Conservation (phyloP, 768 basidiomycete species). For the Boletus edulis region DNA sequence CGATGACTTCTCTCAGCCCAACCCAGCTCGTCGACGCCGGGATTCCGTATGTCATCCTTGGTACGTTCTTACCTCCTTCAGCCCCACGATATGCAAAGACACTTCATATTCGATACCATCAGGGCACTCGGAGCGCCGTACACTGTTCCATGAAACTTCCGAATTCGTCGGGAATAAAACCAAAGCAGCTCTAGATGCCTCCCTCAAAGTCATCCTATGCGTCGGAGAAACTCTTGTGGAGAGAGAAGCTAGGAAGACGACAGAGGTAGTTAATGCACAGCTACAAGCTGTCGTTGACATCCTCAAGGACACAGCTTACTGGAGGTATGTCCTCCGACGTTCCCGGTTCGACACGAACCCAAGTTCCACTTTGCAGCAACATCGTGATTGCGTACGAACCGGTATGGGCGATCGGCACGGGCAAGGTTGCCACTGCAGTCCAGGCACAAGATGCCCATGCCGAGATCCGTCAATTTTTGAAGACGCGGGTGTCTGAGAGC, state of each 20-base stretch:
- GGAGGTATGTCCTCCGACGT: conserved; percentile 57
- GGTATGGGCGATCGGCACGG: conserved; percentile 99
- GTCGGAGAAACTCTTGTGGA: conserved; percentile 91
- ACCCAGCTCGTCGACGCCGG: conserved; percentile 82
- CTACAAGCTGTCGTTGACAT: conserved; percentile 70
- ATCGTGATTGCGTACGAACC: conserved; percentile 97
- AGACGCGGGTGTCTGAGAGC: conserved; percentile 55
- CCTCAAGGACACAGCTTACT: conserved; percentile 57
- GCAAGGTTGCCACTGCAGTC: conserved; percentile 87
- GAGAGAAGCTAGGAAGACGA: conserved; percentile 78
- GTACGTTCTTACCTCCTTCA: conserved; percentile 34
- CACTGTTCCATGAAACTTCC: conserved; percentile 87
- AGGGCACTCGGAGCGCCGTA: conserved; percentile 97
- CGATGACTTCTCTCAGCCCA: conserved; percentile 46
- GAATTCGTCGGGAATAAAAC: conserved; percentile 84
- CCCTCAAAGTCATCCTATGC: conserved; percentile 89
- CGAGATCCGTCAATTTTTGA: conserved; percentile 75
- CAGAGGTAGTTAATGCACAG: conserved; percentile 77
- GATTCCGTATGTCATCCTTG: conserved; percentile 90
- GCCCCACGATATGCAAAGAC: not conserved
- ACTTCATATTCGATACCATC: not conserved
- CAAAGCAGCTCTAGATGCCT: conserved; percentile 70
- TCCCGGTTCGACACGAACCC: not conserved
- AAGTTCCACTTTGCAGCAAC: conserved; percentile 45
- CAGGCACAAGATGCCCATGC: conserved; percentile 94